Base-by-base conservation (phyloP, 768 basidiomycete species). In the Gymnopilus junonius region DNA sequence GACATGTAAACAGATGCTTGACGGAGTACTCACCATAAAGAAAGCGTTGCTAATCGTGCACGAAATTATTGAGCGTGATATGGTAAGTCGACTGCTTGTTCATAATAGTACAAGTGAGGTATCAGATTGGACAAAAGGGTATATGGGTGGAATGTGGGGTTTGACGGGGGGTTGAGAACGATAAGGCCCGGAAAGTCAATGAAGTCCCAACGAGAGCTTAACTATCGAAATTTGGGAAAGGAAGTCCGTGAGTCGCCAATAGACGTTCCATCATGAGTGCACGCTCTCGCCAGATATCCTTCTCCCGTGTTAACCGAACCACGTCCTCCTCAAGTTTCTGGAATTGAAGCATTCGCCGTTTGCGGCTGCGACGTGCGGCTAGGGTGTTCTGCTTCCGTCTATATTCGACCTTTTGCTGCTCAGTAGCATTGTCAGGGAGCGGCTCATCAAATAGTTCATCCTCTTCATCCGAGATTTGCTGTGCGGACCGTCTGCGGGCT, bases 341-440 rank as follows among this genome's bases (percentile, higher is more conserved):
- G 67, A 89, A 83, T 65, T 94, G 86, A 71, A 86, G 83, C 40
- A 88, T 74, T 80, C 93, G 94, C 61, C 91, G 83, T 79, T 85
- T 85, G 20, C 94, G 83, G 70, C 88, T 90, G 31, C 90, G 85
- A 2, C 94, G 85, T 6, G 95, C 95, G 0, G 94, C 94, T 4
- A 94, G 75, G 2, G 94, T 95, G 68, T 97, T 97, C 76, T 89
- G 87, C 8, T 88, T 83, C 31, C 94, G 86, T 80, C 94, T 95
- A 43, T 83, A 84, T 68, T 87, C 89, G 65, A 92, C 91, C 67
- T 88, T 88, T 71, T 90, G 86, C 69, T 86, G 78, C 68, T 83
- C 81, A 2, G 82, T 76, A 0, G 83, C 78, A 12, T 84, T 80
- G 12, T 75, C 70, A 14, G 75, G 73, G 2, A 73, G 74, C 21